A percentile compares a stretch with the other conserved stretches of the same genome.
phyloP scores from a whole-genome alignment of 768 basidiomycete genomes.

The Suillus lakei region DNA sequence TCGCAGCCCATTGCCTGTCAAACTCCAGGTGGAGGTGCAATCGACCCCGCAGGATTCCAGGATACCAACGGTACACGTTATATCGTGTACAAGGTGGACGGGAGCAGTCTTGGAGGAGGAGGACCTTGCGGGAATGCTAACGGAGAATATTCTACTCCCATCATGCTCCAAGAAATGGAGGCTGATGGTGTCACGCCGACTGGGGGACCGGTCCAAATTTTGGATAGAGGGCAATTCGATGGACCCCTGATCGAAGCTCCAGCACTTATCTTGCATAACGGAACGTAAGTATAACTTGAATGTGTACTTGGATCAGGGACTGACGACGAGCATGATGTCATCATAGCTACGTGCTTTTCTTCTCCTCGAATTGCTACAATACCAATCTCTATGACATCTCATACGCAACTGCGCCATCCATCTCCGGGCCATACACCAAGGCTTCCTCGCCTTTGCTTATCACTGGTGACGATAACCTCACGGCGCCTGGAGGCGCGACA shows the following conservation, averaged over 20 bases:
- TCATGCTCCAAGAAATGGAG: slow-evolving; percentile 34
- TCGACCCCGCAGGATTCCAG: slow-evolving; percentile 32
- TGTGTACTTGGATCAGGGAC: background rate
- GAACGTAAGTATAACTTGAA: slow-evolving; percentile 14
- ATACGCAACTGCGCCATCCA: slow-evolving; percentile 33
- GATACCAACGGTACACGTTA: slow-evolving; percentile 30
- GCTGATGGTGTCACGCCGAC: slow-evolving; percentile 28
- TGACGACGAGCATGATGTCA: background rate
- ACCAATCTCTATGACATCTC: slow-evolving; percentile 30
- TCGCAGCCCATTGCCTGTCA: slow-evolving; percentile 28
- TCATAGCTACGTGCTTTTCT: slow-evolving; percentile 31
- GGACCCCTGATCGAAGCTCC: slow-evolving; percentile 38
- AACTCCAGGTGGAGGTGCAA: slow-evolving; percentile 28
- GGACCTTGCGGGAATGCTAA: slow-evolving; percentile 29
- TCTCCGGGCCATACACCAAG: slow-evolving; percentile 37
- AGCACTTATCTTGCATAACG: slow-evolving; percentile 21
- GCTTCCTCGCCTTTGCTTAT: slow-evolving; percentile 27
- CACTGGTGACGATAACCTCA: slow-evolving; percentile 20
- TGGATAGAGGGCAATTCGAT: slow-evolving; percentile 29
- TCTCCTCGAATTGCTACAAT: slow-evolving; percentile 35
- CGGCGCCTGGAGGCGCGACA: slow-evolving; percentile 25
- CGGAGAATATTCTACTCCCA: slow-evolving; percentile 27
- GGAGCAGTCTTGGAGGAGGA: slow-evolving; percentile 27
- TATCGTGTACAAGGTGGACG: slow-evolving; percentile 36
- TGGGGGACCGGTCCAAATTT: slow-evolving; percentile 27